Evolutionary conservation across 1,284 basidiomycete species (phyloP), one percentile per base, ranked within the genome.

Genomic region (Xanthoconium separans): DNA sequence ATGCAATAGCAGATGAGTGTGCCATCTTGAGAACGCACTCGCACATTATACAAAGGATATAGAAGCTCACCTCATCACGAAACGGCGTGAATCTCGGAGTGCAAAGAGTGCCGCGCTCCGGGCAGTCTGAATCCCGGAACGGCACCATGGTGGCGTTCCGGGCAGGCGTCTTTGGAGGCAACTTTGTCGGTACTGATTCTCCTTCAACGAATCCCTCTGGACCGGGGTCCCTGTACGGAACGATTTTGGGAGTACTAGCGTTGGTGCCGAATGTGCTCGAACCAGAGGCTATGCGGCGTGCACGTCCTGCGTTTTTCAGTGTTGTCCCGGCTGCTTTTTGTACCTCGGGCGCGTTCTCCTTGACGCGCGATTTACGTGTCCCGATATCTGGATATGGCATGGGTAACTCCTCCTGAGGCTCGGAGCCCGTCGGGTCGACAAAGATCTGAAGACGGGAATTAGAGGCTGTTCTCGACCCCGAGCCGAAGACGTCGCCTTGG

Each of bases 261-360:
- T n/a, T 44, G 33, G 60, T 20, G 51, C 63, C 57, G 54, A 72
- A 57, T 54, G 71, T 49, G 58, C 69, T 64, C 31, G 75, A 72
- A 54, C 68, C 66, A 30, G 83, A 78, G 20, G 73, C 77, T 27
- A 80, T 61, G 24, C 84, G 74, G 62, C 78, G 79, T 29, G 81
- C 68, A 54, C 76, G 75, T 29, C 84, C 81, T 16, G 81, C 72
- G 55, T 87, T 83, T 55, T 79, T 82, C 44, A 90, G 58, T 22
- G 78, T 87, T 50, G 85, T 77, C 11, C 87, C 89, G 4, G 69
- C 77, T 48, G 84, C 76, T 73, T 86, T 87, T 65, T 80, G 81
- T 20, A 81, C 78, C 66, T 85, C 85, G 6, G 80, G 81, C 3
- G 82, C 72, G 60, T 91, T 91, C 73, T 91, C 89, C 61, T 90